Evolutionary conservation across 2,329 filamentous ascomycete species (phyloP).

Genomic region (Xylariaceae sp.): DNA sequence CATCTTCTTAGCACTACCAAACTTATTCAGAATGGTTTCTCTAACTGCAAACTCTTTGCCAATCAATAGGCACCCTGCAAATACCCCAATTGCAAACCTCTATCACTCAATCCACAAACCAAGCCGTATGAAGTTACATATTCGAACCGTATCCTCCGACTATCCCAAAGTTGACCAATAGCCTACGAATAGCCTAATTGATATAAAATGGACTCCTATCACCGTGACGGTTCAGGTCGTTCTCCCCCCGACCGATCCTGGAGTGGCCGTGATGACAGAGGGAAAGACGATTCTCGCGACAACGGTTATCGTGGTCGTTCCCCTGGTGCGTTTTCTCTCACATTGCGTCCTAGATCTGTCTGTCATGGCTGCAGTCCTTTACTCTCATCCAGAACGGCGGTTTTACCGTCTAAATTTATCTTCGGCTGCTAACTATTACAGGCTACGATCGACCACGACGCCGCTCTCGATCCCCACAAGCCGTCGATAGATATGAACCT

Average conservation of each 20-base stretch:
- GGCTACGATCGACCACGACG: constrained; percentile 56
- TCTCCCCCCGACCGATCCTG: constrained; percentile 53
- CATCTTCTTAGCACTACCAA: constrained; percentile 24
- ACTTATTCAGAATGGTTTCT: constrained; percentile 43
- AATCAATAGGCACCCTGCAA: constrained; percentile 43
- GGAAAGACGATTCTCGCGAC: constrained; percentile 53
- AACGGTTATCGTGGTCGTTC: constrained; percentile 64
- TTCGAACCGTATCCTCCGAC: constrained; percentile 8
- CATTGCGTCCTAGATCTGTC: too few species aligned
- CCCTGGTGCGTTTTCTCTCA: constrained; percentile 57
- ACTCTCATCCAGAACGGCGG: neutral
- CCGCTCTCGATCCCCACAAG: constrained; percentile 66
- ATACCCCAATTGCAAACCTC: too few species aligned
- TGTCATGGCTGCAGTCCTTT: constrained; percentile 15
- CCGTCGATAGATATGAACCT: constrained; percentile 75
- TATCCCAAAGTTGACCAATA: neutral
- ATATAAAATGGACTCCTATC: constrained; percentile 52
- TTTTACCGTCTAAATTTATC: neutral
- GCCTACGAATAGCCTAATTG: too few species aligned
- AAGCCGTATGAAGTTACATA: constrained; percentile 16
- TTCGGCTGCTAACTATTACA: constrained; percentile 30
- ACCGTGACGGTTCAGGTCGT: constrained; percentile 49
- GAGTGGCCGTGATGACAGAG: constrained; percentile 49
- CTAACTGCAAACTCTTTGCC: constrained; percentile 54
- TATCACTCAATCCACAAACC: too few species aligned